phyloP scores from a whole-genome alignment of 2,329 filamentous ascomycete species.

The Scedosporium aurantiacum region DNA sequence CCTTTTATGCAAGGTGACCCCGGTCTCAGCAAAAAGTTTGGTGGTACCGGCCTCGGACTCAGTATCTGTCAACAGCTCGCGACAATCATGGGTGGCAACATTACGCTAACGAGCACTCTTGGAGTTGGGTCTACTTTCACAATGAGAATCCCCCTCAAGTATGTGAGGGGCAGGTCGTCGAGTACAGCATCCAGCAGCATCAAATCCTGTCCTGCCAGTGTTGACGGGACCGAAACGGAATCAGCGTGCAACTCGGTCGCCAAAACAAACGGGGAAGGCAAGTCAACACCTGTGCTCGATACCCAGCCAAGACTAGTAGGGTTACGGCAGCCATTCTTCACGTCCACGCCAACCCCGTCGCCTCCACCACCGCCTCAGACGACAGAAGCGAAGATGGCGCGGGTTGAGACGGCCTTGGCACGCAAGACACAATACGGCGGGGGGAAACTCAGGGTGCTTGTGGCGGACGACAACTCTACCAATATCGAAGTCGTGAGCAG shows the following conservation, averaged over 20 bases:
- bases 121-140: conserved; percentile 72
- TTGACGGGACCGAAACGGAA: conserved; percentile 30
- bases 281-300: conserved; percentile 36
- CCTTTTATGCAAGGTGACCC: conserved; percentile 91
- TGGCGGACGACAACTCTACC: conserved; percentile 60
- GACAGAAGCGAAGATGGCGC: conserved; percentile 50
- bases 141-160: conserved; percentile 71
- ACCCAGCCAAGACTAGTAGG: conserved; percentile 71
- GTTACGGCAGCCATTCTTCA: conserved; percentile 73
- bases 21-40: conserved; percentile 79
- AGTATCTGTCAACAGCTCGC: conserved; percentile 86
- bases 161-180: conserved; percentile 53
- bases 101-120: conserved; percentile 59
- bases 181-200: conserved; percentile 45
- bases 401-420: conserved; percentile 52
- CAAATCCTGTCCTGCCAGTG: conserved; percentile 36
- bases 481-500: conserved; percentile 49
- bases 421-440: conserved; percentile 41
- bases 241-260: conserved; percentile 18
- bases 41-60: conserved; percentile 76
- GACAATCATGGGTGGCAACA: conserved; percentile 68
- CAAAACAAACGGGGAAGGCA: conserved; percentile 16
- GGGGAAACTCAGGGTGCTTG: conserved; percentile 66
- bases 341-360: conserved; percentile 24
- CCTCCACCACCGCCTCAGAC: conserved; percentile 14